phyloP scores from a whole-genome alignment of 345 rosid genomes.

The Salix viminalis region DNA sequence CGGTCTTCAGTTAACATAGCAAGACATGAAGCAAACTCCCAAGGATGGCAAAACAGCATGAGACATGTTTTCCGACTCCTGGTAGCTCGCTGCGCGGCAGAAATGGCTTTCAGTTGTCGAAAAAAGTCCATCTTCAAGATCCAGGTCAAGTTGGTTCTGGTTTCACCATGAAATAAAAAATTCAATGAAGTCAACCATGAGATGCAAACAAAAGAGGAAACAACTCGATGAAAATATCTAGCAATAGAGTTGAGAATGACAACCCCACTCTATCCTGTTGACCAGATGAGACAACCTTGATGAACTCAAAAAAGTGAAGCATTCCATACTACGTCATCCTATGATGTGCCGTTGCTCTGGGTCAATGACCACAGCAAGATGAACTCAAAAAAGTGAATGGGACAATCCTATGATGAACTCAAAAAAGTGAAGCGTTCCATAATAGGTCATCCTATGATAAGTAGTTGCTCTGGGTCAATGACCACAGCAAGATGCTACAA shows the following conservation, averaged over 20 bases:
- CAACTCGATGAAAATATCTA: not conserved
- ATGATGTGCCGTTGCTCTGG: not conserved
- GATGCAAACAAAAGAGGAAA: not conserved
- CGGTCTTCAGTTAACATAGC: not conserved
- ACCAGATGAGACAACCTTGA: not conserved
- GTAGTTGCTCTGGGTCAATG: not conserved
- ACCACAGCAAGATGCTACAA: not conserved
- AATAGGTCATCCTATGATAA: not conserved
- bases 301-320: not conserved
- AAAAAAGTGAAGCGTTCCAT: not conserved
- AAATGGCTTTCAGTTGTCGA: slow-evolving; percentile 6
- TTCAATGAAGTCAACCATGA: not conserved
- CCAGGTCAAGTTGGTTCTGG: slow-evolving; percentile 9
- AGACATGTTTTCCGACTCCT: slow-evolving; percentile 1
- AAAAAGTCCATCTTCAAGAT: not conserved
- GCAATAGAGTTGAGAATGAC: not conserved
- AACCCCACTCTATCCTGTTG: not conserved
- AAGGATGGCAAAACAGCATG: not conserved
- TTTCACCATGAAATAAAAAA: slow-evolving; percentile 13
- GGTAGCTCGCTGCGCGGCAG: slow-evolving; percentile 17
- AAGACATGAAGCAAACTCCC: not conserved
- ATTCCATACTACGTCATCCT: not conserved
- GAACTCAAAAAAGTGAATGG: not conserved
- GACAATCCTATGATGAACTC: not conserved
- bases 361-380: not conserved